These are phyloP conservation scores for Senna tora DNA, from an alignment of 306 rosid genomes.

Conservation along the genomic window DNA sequence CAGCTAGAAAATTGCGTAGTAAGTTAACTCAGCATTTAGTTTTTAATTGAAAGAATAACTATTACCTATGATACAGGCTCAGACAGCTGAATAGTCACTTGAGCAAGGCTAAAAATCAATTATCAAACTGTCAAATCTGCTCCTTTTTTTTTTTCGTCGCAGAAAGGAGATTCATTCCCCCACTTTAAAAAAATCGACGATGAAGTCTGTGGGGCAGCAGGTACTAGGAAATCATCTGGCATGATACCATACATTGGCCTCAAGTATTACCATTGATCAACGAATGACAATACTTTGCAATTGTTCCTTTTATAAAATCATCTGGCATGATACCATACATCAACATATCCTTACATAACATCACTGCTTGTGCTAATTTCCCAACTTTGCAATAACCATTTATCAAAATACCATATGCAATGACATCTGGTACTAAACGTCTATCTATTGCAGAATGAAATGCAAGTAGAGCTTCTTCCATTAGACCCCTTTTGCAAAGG, in stretches of 20 bases:
- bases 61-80: background rate
- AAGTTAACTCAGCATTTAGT: background rate
- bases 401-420: constrained; percentile 47
- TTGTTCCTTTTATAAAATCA: constrained; percentile 28
- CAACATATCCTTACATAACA: constrained; percentile 33
- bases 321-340: constrained; percentile 38
- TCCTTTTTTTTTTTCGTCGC: too few relatives aligned
- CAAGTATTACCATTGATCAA: background rate
- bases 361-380: constrained; percentile 34
- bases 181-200: too few relatives aligned
- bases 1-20: background rate
- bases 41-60: background rate
- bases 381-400: constrained; percentile 42
- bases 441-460: constrained; percentile 43
- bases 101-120: background rate
- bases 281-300: constrained; percentile 2
- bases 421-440: constrained; percentile 38
- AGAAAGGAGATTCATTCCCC: too few relatives aligned
- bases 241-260: background rate
- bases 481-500: constrained; percentile 44
- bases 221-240: background rate
- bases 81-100: background rate
- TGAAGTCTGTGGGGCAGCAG: too few relatives aligned
- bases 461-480: constrained; percentile 40
- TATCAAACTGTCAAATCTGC: background rate